Evolutionary conservation across 352 stramenopile genomes (phyloP).

Genomic region (Phytopythium cucurbitacearum): DNA sequence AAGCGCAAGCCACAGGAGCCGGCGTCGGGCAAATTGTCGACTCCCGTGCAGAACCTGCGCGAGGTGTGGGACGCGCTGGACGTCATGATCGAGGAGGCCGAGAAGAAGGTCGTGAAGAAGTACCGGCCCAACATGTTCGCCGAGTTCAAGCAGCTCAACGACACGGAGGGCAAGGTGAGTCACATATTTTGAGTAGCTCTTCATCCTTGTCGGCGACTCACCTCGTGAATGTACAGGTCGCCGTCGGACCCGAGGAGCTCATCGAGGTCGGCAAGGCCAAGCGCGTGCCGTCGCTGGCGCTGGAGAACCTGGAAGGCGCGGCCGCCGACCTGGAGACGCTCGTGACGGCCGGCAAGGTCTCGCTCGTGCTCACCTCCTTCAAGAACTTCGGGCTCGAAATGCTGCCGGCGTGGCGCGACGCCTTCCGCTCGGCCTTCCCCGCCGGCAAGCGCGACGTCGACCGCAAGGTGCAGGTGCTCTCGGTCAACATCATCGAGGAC

Average conservation of each 20-base stretch:
- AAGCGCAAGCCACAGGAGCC: neutral
- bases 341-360: conserved; percentile 44
- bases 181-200: too few relatives aligned
- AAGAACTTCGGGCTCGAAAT: conserved; percentile 86
- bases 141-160: conserved; percentile 88
- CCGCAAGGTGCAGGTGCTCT: conserved; percentile 44
- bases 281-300: conserved; percentile 47
- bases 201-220: too few relatives aligned
- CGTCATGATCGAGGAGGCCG: conserved; percentile 78
- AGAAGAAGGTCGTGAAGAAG: conserved; percentile 83
- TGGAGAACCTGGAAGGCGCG: conserved; percentile 44
- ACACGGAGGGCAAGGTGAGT: conserved; percentile 67
- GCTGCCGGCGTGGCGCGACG: conserved; percentile 69
- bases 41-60: conserved; percentile 68
- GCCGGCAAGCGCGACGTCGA: conserved; percentile 14
- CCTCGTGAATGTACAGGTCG: conserved; percentile 9
- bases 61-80: conserved; percentile 74
- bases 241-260: conserved; percentile 44
- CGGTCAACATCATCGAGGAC: conserved; percentile 85
- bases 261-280: conserved; percentile 54
- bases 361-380: conserved; percentile 78
- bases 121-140: conserved; percentile 86
- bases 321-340: conserved; percentile 49
- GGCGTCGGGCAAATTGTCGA: conserved; percentile 11
- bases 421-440: conserved; percentile 48